Conservation (phyloP, 2,329 filamentous ascomycete species). For the Penicillium expansum region DNA sequence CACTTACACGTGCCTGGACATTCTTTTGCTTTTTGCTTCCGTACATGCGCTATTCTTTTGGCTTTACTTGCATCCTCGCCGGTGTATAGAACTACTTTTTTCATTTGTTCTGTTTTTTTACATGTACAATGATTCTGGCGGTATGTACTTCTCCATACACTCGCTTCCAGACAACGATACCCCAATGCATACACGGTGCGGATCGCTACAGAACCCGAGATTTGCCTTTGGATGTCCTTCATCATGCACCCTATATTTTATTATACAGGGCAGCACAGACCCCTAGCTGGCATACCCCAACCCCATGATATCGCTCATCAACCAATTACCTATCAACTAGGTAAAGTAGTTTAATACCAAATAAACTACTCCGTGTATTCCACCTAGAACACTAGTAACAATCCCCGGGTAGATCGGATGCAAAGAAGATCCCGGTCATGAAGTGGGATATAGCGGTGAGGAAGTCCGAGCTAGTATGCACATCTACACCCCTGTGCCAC, state of each 20-base stretch:
- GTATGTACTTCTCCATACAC: background rate
- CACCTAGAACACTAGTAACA: background rate
- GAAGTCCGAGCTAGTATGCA: no score
- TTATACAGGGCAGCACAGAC: background rate
- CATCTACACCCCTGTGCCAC: no score
- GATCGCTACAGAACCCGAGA: background rate
- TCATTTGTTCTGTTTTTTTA: background rate
- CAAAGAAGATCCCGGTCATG: no score
- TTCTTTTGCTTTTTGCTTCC: constrained; percentile 2
- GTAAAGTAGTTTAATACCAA: background rate
- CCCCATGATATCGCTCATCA: background rate
- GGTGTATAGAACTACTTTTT: constrained; percentile 16
- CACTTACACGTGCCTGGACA: constrained; percentile 9
- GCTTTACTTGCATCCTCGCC: background rate
- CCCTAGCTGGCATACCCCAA: background rate
- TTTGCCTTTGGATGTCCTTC: background rate
- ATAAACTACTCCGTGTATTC: background rate
- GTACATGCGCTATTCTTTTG: background rate
- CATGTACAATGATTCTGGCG: constrained; percentile 5
- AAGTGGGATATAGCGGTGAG: no score
- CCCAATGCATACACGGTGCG: background rate
- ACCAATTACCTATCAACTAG: constrained; percentile 1
- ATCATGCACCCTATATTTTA: background rate
- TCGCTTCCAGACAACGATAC: background rate
- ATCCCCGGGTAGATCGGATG: no score